Percentiles rank a stretch among this genome's conserved stretches.
Evolutionary conservation across 1,139 yeast species (phyloP).

Genomic region (Taphrina sp.): DNA sequence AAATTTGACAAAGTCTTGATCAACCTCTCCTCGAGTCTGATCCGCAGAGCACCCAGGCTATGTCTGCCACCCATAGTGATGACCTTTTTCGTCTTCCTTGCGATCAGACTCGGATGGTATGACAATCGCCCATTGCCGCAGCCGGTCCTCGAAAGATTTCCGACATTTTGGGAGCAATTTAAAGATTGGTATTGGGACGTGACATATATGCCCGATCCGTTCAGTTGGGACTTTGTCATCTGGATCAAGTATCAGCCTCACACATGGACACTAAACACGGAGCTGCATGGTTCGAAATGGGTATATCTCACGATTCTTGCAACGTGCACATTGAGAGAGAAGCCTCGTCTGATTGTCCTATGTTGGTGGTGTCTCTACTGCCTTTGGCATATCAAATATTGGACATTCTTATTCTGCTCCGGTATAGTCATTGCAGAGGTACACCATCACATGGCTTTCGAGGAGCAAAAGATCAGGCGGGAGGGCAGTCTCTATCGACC

Average conservation of each 20-base stretch:
- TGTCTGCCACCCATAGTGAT: conserved; percentile 19
- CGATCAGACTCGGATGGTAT: conserved; percentile 14
- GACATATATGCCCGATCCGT: conserved; percentile 16
- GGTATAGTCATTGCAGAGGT: conserved; percentile 28
- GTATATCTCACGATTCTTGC: conserved; percentile 20
- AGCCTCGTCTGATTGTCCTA: conserved; percentile 14
- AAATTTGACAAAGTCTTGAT: conserved; percentile 12
- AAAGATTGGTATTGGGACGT: conserved; percentile 14
- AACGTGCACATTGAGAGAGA: conserved; percentile 9
- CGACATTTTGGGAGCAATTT: conserved; percentile 2
- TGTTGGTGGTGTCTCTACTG: conserved; percentile 26
- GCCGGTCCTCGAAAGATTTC: conserved; percentile 6
- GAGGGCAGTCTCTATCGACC: neutral
- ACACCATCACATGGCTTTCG: conserved; percentile 4
- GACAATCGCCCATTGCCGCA: conserved; percentile 17
- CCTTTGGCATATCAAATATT: conserved; percentile 27
- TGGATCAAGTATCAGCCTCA: conserved; percentile 28
- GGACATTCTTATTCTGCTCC: conserved; percentile 22
- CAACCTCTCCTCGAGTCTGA: conserved; percentile 15
- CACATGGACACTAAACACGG: conserved; percentile 28
- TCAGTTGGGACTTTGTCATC: conserved; percentile 25
- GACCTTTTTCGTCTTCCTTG: conserved; percentile 19
- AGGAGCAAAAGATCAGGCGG: neutral
- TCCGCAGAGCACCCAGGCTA: conserved; percentile 19
- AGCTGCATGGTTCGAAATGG: conserved; percentile 25